Evolutionary conservation across 768 basidiomycete species (phyloP).

Genomic region (Xerocomus spinulosus): DNA sequence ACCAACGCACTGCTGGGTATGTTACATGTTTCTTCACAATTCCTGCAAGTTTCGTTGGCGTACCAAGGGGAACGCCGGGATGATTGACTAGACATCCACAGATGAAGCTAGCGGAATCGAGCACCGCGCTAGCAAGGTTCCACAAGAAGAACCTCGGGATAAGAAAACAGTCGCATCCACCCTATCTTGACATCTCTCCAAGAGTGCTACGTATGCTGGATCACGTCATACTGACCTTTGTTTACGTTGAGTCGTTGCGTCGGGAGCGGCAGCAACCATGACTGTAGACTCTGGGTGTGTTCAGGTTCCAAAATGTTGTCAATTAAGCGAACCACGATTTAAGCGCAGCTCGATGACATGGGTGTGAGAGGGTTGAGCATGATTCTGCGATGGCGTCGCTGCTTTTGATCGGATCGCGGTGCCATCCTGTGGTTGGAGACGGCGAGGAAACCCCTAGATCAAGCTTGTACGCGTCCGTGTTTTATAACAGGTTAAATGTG

Average conservation of each 20-base stretch:
- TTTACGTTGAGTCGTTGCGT: conserved; percentile 26
- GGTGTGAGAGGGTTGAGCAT: no score
- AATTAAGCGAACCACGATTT: neutral
- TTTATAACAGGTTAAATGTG: no score
- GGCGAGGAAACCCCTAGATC: no score
- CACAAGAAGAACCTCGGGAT: conserved; percentile 24
- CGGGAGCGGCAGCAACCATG: conserved; percentile 15
- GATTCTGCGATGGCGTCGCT: no score
- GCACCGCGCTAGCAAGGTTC: conserved; percentile 15
- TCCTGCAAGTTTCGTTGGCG: neutral
- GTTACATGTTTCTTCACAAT: neutral
- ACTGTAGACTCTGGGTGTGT: neutral
- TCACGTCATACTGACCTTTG: conserved; percentile 24
- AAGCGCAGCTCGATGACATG: no score
- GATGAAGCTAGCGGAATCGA: conserved; percentile 20
- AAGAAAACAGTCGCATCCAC: conserved; percentile 18
- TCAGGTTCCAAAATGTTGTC: neutral
- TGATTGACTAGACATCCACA: neutral
- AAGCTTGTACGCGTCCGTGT: no score
- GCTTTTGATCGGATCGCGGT: no score
- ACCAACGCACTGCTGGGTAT: conserved; percentile 25
- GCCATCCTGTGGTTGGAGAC: no score
- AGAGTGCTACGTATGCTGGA: conserved; percentile 22
- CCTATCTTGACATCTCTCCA: conserved; percentile 25
- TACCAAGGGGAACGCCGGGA: neutral